Evolutionary conservation across 495 filamentous ascomycete genomes (phyloP).

Genomic region (Tuber borchii): DNA sequence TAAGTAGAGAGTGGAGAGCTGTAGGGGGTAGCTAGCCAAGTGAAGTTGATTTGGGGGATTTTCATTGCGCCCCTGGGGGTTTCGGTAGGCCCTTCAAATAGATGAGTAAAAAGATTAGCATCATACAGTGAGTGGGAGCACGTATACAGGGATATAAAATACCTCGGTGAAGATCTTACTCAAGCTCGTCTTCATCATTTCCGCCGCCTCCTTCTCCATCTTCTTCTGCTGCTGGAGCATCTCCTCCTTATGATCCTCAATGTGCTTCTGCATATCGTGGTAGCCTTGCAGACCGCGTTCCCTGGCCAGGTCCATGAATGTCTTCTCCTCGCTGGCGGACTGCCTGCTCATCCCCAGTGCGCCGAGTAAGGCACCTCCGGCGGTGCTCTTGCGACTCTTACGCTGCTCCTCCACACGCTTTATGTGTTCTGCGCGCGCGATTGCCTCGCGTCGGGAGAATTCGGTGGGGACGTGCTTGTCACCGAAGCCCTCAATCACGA

Average conservation of each 20-base stretch:
- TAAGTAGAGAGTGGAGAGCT: neutral
- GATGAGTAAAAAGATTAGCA: neutral
- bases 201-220: constrained; percentile 77
- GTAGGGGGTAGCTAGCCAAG: neutral
- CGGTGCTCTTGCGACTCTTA: constrained; percentile 50
- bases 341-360: constrained; percentile 59
- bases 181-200: constrained; percentile 78
- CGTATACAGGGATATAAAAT: neutral
- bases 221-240: constrained; percentile 86
- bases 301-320: constrained; percentile 84
- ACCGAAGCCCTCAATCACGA: constrained; percentile 78
- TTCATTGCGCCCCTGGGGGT: constrained; percentile 20
- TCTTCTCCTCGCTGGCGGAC: constrained; percentile 69
- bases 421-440: constrained; percentile 70
- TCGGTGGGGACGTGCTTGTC: constrained; percentile 79
- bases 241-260: constrained; percentile 83
- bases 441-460: constrained; percentile 80
- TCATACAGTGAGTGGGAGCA: neutral
- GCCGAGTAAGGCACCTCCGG: constrained; percentile 57
- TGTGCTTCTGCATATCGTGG: constrained; percentile 77
- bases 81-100: constrained; percentile 37
- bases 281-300: constrained; percentile 88
- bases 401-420: constrained; percentile 66
- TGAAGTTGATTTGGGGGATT: neutral
- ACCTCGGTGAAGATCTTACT: constrained; percentile 55